phyloP scores from a whole-genome alignment of 2,329 filamentous ascomycete species.

The Talaromyces verruculosus region DNA sequence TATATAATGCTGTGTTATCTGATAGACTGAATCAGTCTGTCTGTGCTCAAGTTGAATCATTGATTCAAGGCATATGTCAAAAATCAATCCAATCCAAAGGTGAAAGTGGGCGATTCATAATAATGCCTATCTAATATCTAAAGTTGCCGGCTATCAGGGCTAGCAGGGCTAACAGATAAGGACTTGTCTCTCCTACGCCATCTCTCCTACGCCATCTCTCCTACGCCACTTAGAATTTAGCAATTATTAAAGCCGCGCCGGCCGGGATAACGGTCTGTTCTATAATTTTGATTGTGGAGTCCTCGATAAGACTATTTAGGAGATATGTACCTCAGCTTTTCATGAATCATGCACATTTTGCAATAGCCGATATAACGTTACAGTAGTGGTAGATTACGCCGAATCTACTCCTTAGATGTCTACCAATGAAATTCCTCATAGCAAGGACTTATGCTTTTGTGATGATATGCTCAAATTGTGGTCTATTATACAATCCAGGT shows the following conservation, averaged over 20 bases:
- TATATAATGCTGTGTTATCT: background rate
- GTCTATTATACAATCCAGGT: background rate
- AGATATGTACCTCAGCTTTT: background rate
- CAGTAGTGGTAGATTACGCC: background rate
- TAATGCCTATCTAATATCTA: conserved; percentile 3
- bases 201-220: background rate
- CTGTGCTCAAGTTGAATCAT: background rate
- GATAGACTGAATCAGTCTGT: background rate
- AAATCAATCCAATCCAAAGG: background rate
- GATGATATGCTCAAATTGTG: background rate
- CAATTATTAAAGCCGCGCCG: background rate
- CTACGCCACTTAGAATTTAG: background rate
- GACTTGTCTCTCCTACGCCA: background rate
- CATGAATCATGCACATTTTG: background rate
- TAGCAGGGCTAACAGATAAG: background rate
- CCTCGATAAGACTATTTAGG: background rate
- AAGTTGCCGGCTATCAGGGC: background rate
- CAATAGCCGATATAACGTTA: background rate
- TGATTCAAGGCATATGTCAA: background rate
- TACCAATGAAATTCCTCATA: background rate
- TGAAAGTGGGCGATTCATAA: background rate
- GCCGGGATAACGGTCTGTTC: background rate
- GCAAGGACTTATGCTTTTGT: background rate
- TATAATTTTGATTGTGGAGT: background rate
- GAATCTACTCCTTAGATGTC: background rate